A percentile compares a stretch with the other conserved stretches of the same genome.
These are phyloP conservation scores for Pseudopediastrum boryanum DNA, from an alignment of 139 green algal genomes.

Conservation along the genomic window DNA sequence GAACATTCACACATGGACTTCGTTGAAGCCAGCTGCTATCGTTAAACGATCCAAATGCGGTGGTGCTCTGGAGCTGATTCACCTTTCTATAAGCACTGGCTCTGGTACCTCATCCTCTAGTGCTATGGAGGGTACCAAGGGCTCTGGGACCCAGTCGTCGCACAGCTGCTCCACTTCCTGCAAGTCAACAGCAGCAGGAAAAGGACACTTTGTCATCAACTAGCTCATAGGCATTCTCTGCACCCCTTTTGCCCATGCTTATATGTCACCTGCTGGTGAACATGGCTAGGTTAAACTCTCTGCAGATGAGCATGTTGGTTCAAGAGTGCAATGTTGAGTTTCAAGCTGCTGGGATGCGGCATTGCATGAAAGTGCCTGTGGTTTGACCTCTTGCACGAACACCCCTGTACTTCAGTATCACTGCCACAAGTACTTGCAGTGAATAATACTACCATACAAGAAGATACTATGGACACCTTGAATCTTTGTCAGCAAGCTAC, in stretches of 20 bases:
- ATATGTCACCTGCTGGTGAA: background rate
- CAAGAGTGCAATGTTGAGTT: background rate
- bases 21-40: too few species aligned
- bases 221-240: background rate
- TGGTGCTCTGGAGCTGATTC: constrained; percentile 10
- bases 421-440: too few species aligned
- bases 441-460: too few species aligned
- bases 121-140: constrained; percentile 56
- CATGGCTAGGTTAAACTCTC: background rate
- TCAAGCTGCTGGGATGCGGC: background rate
- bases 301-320: too few species aligned
- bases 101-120: constrained; percentile 45
- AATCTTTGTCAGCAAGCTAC: too few species aligned
- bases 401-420: too few species aligned
- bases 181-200: background rate
- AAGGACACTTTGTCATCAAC: background rate
- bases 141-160: constrained; percentile 89
- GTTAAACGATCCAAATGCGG: background rate
- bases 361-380: background rate
- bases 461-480: too few species aligned
- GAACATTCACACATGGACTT: too few species aligned
- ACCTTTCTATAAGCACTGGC: constrained; percentile 60
- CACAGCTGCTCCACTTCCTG: constrained; percentile 88
- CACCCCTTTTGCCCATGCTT: background rate
- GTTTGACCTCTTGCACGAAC: too few species aligned